Percentiles rank a stretch among this genome's conserved stretches.
These are phyloP conservation scores for Botrytis medusae DNA, from an alignment of 2,329 filamentous ascomycete species.

Conservation along the genomic window DNA sequence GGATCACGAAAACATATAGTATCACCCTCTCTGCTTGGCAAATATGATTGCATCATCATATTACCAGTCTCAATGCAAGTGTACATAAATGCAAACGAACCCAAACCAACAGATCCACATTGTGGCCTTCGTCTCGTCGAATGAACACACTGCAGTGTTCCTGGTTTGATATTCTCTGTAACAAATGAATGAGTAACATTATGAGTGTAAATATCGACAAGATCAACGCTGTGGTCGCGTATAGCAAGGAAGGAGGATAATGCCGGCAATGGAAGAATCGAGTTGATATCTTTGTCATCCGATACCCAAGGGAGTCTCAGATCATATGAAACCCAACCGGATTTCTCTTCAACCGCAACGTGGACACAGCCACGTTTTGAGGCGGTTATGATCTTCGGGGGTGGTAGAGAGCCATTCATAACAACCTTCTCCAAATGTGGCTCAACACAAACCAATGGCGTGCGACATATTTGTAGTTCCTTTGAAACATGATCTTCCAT, in stretches of 20 bases:
- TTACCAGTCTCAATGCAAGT: constrained; percentile 58
- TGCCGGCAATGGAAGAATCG: constrained; percentile 58
- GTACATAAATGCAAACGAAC: constrained; percentile 65
- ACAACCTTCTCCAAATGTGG: constrained; percentile 43
- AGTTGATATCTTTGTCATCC: constrained; percentile 49
- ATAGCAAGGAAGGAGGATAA: constrained; percentile 62
- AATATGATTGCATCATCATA: constrained; percentile 65
- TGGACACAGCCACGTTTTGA: constrained; percentile 54
- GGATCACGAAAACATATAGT: constrained; percentile 58
- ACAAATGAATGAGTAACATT: constrained; percentile 61
- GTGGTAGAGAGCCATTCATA: constrained; percentile 19
- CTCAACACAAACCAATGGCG: constrained; percentile 46
- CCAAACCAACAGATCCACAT: constrained; percentile 57
- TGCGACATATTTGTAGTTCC: constrained; percentile 53
- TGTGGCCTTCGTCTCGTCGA: constrained; percentile 51
- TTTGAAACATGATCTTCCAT: constrained; percentile 45
- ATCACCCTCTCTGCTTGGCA: constrained; percentile 52
- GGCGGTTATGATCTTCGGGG: constrained; percentile 47
- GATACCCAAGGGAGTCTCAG: constrained; percentile 42
- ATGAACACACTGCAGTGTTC: constrained; percentile 61
- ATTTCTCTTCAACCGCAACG: constrained; percentile 45
- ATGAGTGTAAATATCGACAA: constrained; percentile 59
- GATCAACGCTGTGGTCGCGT: constrained; percentile 54
- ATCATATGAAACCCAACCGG: constrained; percentile 52
- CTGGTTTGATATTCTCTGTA: constrained; percentile 57